phyloP scores from a whole-genome alignment of 2,329 filamentous ascomycete species.

The Diaporthe sp. region DNA sequence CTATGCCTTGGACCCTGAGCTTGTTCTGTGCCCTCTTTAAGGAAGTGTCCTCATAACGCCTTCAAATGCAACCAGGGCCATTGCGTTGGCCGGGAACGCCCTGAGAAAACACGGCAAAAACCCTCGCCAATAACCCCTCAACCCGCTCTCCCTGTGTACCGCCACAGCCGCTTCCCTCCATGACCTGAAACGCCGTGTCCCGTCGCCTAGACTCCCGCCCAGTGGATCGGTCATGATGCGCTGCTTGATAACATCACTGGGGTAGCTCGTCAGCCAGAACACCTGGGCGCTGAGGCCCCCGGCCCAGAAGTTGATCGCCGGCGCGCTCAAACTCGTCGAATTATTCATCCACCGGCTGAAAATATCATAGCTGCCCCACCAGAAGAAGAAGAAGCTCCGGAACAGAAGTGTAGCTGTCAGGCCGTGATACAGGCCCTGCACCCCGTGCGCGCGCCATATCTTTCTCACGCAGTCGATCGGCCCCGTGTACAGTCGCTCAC shows the following conservation, averaged over 20 bases:
- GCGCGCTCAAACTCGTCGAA: slow-evolving; percentile 79
- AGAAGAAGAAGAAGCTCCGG: slow-evolving; percentile 95
- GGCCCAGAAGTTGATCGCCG: slow-evolving; percentile 96
- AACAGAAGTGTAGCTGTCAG: slow-evolving; percentile 89
- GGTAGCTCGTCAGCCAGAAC: slow-evolving; percentile 95
- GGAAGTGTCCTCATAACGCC: slow-evolving; percentile 82
- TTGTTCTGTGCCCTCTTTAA: not conserved
- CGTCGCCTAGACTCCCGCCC: slow-evolving; percentile 77
- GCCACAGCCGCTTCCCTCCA: slow-evolving; percentile 87
- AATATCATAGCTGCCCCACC: slow-evolving; percentile 97
- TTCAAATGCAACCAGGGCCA: slow-evolving; percentile 94
- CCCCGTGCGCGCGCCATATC: slow-evolving; percentile 78
- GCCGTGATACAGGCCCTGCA: slow-evolving; percentile 88
- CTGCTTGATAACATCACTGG: slow-evolving; percentile 95
- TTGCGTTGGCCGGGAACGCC: slow-evolving; percentile 95
- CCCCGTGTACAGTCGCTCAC: slow-evolving; percentile 84
- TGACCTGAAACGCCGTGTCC: slow-evolving; percentile 75
- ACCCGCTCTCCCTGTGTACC: slow-evolving; percentile 83
- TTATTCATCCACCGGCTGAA: slow-evolving; percentile 78
- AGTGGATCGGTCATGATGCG: slow-evolving; percentile 96
- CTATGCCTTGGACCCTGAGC: not conserved
- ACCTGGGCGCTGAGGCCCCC: slow-evolving; percentile 93
- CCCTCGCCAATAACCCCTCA: slow-evolving; percentile 89
- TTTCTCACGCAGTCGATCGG: slow-evolving; percentile 87
- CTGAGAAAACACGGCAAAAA: slow-evolving; percentile 94